phyloP scores from a whole-genome alignment of 179 eudicot genomes.

The Nepenthes alata region DNA sequence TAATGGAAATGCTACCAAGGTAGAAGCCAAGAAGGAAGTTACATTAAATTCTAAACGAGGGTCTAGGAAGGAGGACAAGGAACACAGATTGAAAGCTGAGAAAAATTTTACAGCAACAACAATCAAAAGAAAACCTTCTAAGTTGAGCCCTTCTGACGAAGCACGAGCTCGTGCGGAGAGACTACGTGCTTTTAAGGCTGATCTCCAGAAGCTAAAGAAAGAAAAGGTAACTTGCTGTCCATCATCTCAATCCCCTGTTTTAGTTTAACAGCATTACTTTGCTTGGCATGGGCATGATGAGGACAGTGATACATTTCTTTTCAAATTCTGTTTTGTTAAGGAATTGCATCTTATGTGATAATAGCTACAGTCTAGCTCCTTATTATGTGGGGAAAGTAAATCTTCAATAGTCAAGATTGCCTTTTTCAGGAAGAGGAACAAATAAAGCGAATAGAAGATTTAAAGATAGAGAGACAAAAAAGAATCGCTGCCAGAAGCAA shows the following conservation, averaged over 20 bases:
- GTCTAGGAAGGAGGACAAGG: slow-evolving; percentile 38
- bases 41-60: slow-evolving; percentile 32
- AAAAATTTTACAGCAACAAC: slow-evolving; percentile 34
- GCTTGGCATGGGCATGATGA: neutral
- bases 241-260: neutral
- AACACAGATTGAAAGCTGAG: slow-evolving; percentile 41
- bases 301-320: neutral
- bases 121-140: slow-evolving; percentile 55
- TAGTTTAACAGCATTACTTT: neutral
- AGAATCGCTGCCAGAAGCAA: slow-evolving; percentile 80
- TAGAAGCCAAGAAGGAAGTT: slow-evolving; percentile 23
- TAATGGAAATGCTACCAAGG: slow-evolving; percentile 18
- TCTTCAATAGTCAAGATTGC: slow-evolving; percentile 3
- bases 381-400: neutral
- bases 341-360: neutral
- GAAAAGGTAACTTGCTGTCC: slow-evolving; percentile 48
- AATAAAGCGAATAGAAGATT: slow-evolving; percentile 56
- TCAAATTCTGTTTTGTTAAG: neutral
- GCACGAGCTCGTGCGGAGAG: slow-evolving; percentile 95
- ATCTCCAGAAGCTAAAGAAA: slow-evolving; percentile 82
- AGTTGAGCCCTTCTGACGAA: slow-evolving; percentile 63
- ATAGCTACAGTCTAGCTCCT: neutral
- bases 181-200: slow-evolving; percentile 82
- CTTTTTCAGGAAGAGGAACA: slow-evolving; percentile 76
- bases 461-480: slow-evolving; percentile 80